Evolutionary conservation across 179 eudicot species (phyloP).

Genomic region (Spergularia azorica): DNA sequence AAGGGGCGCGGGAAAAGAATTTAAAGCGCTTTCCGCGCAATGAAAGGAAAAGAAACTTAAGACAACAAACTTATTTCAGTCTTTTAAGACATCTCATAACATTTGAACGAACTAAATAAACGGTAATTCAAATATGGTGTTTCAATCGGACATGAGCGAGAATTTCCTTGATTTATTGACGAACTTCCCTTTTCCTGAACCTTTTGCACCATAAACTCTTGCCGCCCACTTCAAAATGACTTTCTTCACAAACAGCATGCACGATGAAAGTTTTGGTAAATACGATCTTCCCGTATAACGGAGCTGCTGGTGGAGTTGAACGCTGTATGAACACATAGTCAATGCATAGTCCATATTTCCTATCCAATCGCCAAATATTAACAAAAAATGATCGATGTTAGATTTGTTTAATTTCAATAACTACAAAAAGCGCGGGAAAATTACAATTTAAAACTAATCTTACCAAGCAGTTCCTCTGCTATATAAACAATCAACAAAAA

Average conservation of each 20-base stretch:
- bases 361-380: background rate
- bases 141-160: too few species aligned
- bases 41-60: too few species aligned
- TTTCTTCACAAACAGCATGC: background rate
- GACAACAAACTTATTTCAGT: too few species aligned
- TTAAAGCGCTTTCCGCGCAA: too few species aligned
- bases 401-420: background rate
- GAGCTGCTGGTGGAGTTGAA: background rate
- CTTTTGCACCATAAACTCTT: conserved; percentile 25
- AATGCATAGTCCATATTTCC: conserved; percentile 18
- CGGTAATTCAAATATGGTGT: too few species aligned
- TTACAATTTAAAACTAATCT: too few species aligned
- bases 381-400: background rate
- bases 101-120: too few species aligned
- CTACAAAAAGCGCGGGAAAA: too few species aligned
- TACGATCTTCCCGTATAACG: conserved; percentile 24
- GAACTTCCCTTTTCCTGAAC: background rate
- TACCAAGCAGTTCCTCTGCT: too few species aligned
- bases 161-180: background rate
- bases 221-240: background rate
- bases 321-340: conserved; percentile 22
- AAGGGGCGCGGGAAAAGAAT: too few species aligned
- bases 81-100: too few species aligned
- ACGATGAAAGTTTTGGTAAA: conserved; percentile 10
- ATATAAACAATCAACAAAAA: too few species aligned